These are phyloP conservation scores for Paratinospora sagittata DNA, from an alignment of 164 flowering plant species.

Conservation along the genomic window DNA sequence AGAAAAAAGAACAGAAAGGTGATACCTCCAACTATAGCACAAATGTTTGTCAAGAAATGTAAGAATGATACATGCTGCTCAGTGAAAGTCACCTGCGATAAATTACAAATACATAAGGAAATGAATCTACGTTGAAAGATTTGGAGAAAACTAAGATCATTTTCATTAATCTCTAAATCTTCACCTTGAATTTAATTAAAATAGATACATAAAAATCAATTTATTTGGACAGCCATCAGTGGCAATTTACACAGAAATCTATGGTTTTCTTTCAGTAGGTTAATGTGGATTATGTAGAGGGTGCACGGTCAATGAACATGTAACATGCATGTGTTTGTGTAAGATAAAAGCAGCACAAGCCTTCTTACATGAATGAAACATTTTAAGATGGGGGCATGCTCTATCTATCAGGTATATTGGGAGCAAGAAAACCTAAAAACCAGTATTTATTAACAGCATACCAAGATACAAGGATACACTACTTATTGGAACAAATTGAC, in stretches of 20 bases:
- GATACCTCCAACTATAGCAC: constrained; percentile 85
- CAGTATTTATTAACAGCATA: not conserved
- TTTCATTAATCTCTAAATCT: not conserved
- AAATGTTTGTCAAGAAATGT: constrained; percentile 80
- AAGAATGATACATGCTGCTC: constrained; percentile 67
- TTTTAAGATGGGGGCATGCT: too few species aligned
- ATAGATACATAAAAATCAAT: not conserved
- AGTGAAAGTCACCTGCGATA: constrained; percentile 61
- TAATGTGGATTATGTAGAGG: not conserved
- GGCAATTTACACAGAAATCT: not conserved
- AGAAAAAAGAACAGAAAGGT: not conserved
- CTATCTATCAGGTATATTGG: too few species aligned
- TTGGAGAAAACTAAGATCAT: not conserved
- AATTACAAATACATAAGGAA: not conserved
- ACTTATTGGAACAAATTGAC: not conserved
- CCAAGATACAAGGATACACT: not conserved
- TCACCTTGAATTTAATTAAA: not conserved
- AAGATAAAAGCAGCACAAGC: too few species aligned
- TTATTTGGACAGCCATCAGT: not conserved
- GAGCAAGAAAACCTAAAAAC: not conserved
- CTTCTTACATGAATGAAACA: too few species aligned
- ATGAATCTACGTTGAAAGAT: not conserved
- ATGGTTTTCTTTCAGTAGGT: not conserved
- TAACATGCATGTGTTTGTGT: too few species aligned
- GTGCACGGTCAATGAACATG: too few species aligned